Evolutionary conservation across 148 eudicot species (phyloP), one percentile per base, ranked within the genome.

Genomic region (Vaccinium corymbosum): DNA sequence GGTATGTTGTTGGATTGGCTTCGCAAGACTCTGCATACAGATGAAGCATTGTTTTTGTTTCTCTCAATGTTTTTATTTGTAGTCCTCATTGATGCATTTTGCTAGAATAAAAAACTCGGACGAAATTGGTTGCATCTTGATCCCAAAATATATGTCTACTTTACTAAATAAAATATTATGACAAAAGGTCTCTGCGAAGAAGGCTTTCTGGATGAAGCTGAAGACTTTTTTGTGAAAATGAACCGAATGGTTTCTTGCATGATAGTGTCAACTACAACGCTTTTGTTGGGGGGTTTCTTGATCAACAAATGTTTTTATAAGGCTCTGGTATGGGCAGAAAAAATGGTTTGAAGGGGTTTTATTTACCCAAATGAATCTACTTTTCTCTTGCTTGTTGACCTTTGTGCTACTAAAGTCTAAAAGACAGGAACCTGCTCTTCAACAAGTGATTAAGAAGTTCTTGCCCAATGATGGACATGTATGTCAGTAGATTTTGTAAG

Each of bases 71-170:
- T 57, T 49, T 52, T 42, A 55, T n/a, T 4, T 53, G 59, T 16
- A 76, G 8, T 59, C 55, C 61, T 83, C 17, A 76, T 76, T 57
- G 25, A 76, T 83, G 81, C 81, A 22, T 42, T 83, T 2, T 27
- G 75, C 62, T 59, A 56, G 48, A 20, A 29, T 71, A 32, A 38
- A 38, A 38, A 38, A 38, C 42, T 38, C 42, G 42, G 42, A 32
- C 35, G 35, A 32, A 32, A 32, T 32, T 48, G 83, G 14, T 29
- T 38, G 42, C 42, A 38, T 38, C 42, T 38, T 38, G 42, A 38
- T 38, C 35, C 35, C 35, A 32, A 32, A 32, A 32, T 32, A 32
- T 32, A 32, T 32, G 35, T 32, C 35, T 32, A 32, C 35, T 38
- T 38, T 38, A 38, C 35, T 32, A 38, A 4, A 38, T 4, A 38